Evolutionary conservation across 1,284 basidiomycete genomes (phyloP).

Genomic region (Vanrija humicola): DNA sequence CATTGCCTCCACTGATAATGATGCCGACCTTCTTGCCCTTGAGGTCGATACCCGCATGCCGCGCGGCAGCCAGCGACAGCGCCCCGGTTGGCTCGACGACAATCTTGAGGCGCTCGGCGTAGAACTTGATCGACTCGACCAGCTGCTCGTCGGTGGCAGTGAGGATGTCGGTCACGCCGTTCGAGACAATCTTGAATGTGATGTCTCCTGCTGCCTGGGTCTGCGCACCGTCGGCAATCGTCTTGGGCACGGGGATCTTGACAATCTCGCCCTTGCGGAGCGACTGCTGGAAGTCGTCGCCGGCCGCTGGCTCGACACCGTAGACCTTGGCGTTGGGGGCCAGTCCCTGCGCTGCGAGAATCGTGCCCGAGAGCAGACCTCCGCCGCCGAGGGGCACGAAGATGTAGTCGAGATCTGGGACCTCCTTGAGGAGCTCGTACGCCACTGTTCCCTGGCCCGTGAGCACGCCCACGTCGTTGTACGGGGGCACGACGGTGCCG

Average conservation of each 20-base stretch:
- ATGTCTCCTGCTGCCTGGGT: slow-evolving; percentile 95
- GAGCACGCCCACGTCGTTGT: slow-evolving; percentile 94
- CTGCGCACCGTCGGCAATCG: slow-evolving; percentile 95
- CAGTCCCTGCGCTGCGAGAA: slow-evolving; percentile 88
- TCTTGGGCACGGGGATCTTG: slow-evolving; percentile 81
- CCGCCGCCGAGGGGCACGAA: slow-evolving; percentile 92
- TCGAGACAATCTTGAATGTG: slow-evolving; percentile 83
- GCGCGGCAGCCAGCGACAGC: slow-evolving; percentile 75
- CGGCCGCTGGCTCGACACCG: slow-evolving; percentile 91
- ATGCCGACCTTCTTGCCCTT: slow-evolving; percentile 87
- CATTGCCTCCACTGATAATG: slow-evolving; percentile 94
- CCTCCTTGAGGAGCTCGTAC: slow-evolving; percentile 86
- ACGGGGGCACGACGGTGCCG: slow-evolving; percentile 89
- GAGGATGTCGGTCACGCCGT: slow-evolving; percentile 75
- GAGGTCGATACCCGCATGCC: slow-evolving; percentile 79
- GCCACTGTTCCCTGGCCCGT: slow-evolving; percentile 95
- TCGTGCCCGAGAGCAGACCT: slow-evolving; percentile 81
- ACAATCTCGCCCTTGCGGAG: slow-evolving; percentile 72
- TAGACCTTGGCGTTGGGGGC: slow-evolving; percentile 83
- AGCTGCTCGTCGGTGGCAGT: slow-evolving; percentile 94
- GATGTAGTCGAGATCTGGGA: slow-evolving; percentile 78
- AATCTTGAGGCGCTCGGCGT: slow-evolving; percentile 82
- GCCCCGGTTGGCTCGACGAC: slow-evolving; percentile 97
- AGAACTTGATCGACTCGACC: slow-evolving; percentile 97
- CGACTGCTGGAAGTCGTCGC: slow-evolving; percentile 83